Percentiles rank a stretch among this genome's conserved stretches.
These are phyloP conservation scores for Reticulascus tulasneorum DNA, from an alignment of 2,329 filamentous ascomycete genomes.

Conservation along the genomic window DNA sequence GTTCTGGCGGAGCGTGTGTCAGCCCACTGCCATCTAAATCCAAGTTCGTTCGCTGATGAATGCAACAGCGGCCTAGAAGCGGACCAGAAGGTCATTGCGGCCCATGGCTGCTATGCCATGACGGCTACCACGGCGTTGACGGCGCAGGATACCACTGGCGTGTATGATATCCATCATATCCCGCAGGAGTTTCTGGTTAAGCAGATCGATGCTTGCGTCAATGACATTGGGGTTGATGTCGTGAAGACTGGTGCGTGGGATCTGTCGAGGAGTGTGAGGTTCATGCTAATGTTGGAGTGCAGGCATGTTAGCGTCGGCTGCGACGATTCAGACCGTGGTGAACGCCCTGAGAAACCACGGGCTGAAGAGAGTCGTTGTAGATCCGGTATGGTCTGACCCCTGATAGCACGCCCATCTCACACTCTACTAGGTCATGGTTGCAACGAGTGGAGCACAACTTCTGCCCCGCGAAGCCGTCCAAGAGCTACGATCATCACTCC, in stretches of 20 bases:
- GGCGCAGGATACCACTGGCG: constrained; percentile 88
- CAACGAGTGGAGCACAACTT: constrained; percentile 71
- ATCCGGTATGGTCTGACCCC: constrained; percentile 44
- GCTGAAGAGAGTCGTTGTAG: constrained; percentile 60
- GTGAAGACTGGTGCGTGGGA: constrained; percentile 74
- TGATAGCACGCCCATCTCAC: neutral
- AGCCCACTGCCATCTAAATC: neutral
- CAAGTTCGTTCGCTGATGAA: neutral
- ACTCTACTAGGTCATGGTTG: constrained; percentile 75
- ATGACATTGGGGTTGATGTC: constrained; percentile 83
- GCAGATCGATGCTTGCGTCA: constrained; percentile 80
- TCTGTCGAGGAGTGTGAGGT: neutral
- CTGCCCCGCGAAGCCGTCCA: constrained; percentile 62
- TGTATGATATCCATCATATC: constrained; percentile 74
- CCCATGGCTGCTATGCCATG: constrained; percentile 92
- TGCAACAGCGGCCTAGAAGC: constrained; percentile 77
- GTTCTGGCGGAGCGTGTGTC: constrained; percentile 78
- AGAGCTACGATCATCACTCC: constrained; percentile 54
- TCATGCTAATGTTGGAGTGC: neutral
- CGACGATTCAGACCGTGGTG: constrained; percentile 66
- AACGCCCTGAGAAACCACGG: constrained; percentile 56
- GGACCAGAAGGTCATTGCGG: constrained; percentile 90
- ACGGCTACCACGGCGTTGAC: constrained; percentile 93
- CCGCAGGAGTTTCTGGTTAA: constrained; percentile 75
- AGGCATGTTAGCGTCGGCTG: constrained; percentile 80